Base-by-base conservation (phyloP, 805 yeast species). In the Yamadazyma insecticola region DNA sequence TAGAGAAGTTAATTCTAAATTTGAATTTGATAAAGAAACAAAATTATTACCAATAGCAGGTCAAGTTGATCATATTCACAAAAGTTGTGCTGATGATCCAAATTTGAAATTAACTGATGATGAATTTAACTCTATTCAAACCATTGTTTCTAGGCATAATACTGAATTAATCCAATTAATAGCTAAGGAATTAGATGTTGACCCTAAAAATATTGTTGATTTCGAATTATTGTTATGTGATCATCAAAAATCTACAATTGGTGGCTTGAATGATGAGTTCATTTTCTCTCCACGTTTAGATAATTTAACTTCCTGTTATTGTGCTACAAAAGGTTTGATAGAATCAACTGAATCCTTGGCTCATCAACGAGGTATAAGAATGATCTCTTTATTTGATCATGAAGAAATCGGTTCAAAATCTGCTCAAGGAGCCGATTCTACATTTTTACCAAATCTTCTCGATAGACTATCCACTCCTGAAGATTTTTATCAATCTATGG, bases 401-500 rank as follows among this genome's bases (percentile, higher is more conserved):
- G 98, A 90, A 59, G 98, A 90, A 56, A 72, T 90, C 44, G 98
- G 98, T 1, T 88, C 97, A 2, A 69, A 78, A 6, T 82, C 95
- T 12, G 95, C 96, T 10, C 97, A 90, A 58, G 98, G 98, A 42
- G 98, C 98, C 1, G 89, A 86, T 50, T 87, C 97, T 2, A 83
- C 89, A 37, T 86, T 92, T 53, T 63, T 90, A 33, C 92, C 92
- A 14, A 83, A 87, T 45, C 70, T 86, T 21, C 55, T 89, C 31
- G 74, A 72, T 39, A 74, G 97, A 50, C 57, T 89, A 27, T 72
- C 88, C 1, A 55, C 81, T 30, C 53, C 78, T 1, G 16, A 21
- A 11, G 18, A 26, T 17, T 41, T 26, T 21, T 35, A 26, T 28
- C 26, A 32, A 11, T 18, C 42, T 2, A 69, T 78, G 60, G 70